Conservation (phyloP, 352 stramenopile species). For the Globisporangium ultimum region DNA sequence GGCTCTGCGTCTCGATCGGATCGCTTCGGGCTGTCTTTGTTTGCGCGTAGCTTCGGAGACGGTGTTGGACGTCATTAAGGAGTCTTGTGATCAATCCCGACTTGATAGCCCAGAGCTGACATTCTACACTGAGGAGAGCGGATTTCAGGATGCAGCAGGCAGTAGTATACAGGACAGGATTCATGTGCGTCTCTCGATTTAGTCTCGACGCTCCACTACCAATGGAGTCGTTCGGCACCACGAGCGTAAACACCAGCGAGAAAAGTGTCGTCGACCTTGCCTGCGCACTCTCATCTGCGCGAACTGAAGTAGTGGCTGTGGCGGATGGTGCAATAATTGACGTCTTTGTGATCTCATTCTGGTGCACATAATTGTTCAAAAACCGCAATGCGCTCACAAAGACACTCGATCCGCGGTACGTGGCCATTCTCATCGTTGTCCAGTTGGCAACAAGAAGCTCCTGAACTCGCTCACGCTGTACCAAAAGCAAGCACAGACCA, state of each 20-base stretch:
- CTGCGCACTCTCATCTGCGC: background rate
- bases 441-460: slow-evolving; percentile 46
- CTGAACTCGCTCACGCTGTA: slow-evolving; percentile 35
- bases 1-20: slow-evolving; percentile 23
- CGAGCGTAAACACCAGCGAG: slow-evolving; percentile 14
- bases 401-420: slow-evolving; percentile 33
- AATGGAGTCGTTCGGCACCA: background rate
- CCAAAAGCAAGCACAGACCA: background rate
- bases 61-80: slow-evolving; percentile 31
- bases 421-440: slow-evolving; percentile 47
- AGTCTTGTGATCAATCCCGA: slow-evolving; percentile 34
- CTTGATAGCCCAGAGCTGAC: slow-evolving; percentile 40
- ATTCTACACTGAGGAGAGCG: slow-evolving; percentile 47
- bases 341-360: slow-evolving; percentile 36
- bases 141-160: slow-evolving; percentile 45
- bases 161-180: slow-evolving; percentile 18
- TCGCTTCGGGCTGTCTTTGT: slow-evolving; percentile 25
- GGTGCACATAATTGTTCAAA: slow-evolving; percentile 42
- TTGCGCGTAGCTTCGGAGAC: slow-evolving; percentile 28
- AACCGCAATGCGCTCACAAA: slow-evolving; percentile 42
- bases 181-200: background rate
- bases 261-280: slow-evolving; percentile 11
- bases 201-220: background rate
- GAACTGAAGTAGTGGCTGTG: background rate
- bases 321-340: slow-evolving; percentile 21